Base-by-base conservation (phyloP, 495 filamentous ascomycete genomes). In the Corynascus novoguineensis region DNA sequence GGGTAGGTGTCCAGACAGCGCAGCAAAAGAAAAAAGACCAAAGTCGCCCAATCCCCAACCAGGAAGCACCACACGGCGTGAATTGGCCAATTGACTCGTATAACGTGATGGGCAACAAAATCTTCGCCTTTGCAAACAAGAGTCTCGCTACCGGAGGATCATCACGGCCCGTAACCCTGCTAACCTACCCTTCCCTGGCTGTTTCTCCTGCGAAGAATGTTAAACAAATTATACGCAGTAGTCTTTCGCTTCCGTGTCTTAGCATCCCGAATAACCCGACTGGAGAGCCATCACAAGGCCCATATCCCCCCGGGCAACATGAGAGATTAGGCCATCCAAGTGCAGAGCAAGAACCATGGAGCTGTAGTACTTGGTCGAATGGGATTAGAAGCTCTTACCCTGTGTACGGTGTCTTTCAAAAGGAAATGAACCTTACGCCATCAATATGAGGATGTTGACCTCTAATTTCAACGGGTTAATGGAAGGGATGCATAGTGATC, bases 201-300 rank as follows among this genome's bases (percentile, higher is more conserved):
- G 53, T 55, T 32, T 55, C 24, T 22, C 41, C 42, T 55, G 53
- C 42, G 47, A 19, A 47, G 42, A 31, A 55, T 55, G 12, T 24
- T 24, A 55, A 32, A 55, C 42, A 55, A 24, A 38, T 55, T n/a
- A n/a, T n/a, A n/a, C 19, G 31, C 5, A 37, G 6, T 28, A 5
- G 5, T 41, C 21, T 15, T 32, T 41, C 35, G 9, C n/a, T 42
- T 25, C 41, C 41, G 42, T 47, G 31, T 55, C 53, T 47, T 27
- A 47, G 53, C 17, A 17, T 17, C 28, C 53, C 42, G 42, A 55
- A 31, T 11, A 21, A 22, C 15, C 52, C 40, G 52, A 45, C 32
- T 51, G 49, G 49, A 11, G 22, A 6, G 17, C 28, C 28, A 14
- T 32, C 17, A 4, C 5, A 5, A 49, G 15, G 17, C 0, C 10